Conservation (phyloP, 1,139 yeast species). For the Sugiyamaella grinbergsii region DNA sequence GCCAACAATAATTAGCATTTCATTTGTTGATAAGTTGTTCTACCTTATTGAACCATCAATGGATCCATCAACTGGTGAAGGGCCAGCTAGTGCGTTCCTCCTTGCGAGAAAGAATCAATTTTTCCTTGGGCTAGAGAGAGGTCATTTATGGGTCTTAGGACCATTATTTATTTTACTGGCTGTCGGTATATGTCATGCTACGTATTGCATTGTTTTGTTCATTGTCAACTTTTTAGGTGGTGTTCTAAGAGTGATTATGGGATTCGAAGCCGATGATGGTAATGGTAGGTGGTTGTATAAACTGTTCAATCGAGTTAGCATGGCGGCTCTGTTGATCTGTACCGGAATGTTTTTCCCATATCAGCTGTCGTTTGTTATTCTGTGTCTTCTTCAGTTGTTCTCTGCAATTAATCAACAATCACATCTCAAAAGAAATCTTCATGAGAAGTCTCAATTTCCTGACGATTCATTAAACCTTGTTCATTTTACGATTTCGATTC, state of each 20-base stretch:
- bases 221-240: slow-evolving; percentile 22
- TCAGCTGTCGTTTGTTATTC: slow-evolving; percentile 44
- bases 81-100: slow-evolving; percentile 31
- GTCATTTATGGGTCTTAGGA: slow-evolving; percentile 58
- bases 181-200: slow-evolving; percentile 48
- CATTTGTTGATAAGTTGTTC: slow-evolving; percentile 27
- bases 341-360: slow-evolving; percentile 15
- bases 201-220: slow-evolving; percentile 37
- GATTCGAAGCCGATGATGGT: neutral
- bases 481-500: slow-evolving; percentile 35
- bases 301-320: slow-evolving; percentile 3
- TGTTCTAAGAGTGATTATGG: slow-evolving; percentile 1
- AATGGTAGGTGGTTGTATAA: slow-evolving; percentile 2
- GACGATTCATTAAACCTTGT: slow-evolving; percentile 2
- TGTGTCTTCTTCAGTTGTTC: slow-evolving; percentile 46
- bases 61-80: slow-evolving; percentile 33
- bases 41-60: slow-evolving; percentile 44
- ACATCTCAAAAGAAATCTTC: neutral
- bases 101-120: slow-evolving; percentile 42
- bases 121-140: slow-evolving; percentile 68
- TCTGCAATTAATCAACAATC: slow-evolving; percentile 14
- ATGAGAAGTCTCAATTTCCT: neutral
- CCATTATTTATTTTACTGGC: slow-evolving; percentile 58
- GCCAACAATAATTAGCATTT: slow-evolving; percentile 41
- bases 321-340: neutral